A percentile compares a stretch with the other conserved stretches of the same genome.
phyloP scores from a whole-genome alignment of 2,329 filamentous ascomycete species.

The Trichothecium sympodiale region DNA sequence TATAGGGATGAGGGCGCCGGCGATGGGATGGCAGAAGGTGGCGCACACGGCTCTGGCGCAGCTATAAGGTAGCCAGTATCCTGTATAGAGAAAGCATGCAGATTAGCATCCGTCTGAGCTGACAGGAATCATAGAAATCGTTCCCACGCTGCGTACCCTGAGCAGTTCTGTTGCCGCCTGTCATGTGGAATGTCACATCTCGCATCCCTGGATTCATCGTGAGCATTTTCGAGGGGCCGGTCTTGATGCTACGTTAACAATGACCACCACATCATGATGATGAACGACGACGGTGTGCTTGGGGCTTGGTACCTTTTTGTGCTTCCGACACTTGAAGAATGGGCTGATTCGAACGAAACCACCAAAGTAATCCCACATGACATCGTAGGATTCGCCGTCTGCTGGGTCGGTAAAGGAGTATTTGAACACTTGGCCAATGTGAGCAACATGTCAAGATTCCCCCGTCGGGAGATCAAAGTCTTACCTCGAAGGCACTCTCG shows the following conservation, averaged over 20 bases:
- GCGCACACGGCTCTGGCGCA: slow-evolving; percentile 80
- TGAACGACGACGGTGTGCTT: not conserved
- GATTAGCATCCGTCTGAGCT: slow-evolving; percentile 1
- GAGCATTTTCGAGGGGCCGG: slow-evolving; percentile 8
- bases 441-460: no score
- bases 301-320: slow-evolving; percentile 58
- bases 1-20: slow-evolving; percentile 76
- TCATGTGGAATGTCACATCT: slow-evolving; percentile 6
- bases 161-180: slow-evolving; percentile 6
- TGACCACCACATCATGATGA: not conserved
- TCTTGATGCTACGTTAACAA: slow-evolving; percentile 2
- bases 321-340: slow-evolving; percentile 84
- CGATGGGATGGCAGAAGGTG: slow-evolving; percentile 80
- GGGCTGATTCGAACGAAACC: slow-evolving; percentile 89
- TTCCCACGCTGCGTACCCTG: slow-evolving; percentile 4
- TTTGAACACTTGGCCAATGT: slow-evolving; percentile 81
- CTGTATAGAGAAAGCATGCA: slow-evolving; percentile 34
- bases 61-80: slow-evolving; percentile 91
- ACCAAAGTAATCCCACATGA: slow-evolving; percentile 97
- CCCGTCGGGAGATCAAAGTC: no score
- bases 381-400: slow-evolving; percentile 54
- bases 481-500: slow-evolving; percentile 81
- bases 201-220: slow-evolving; percentile 5
- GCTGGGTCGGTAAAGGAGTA: slow-evolving; percentile 69
- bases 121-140: not conserved